Conservation (phyloP, 768 basidiomycete species). For the Cyclocybe cylindracea region DNA sequence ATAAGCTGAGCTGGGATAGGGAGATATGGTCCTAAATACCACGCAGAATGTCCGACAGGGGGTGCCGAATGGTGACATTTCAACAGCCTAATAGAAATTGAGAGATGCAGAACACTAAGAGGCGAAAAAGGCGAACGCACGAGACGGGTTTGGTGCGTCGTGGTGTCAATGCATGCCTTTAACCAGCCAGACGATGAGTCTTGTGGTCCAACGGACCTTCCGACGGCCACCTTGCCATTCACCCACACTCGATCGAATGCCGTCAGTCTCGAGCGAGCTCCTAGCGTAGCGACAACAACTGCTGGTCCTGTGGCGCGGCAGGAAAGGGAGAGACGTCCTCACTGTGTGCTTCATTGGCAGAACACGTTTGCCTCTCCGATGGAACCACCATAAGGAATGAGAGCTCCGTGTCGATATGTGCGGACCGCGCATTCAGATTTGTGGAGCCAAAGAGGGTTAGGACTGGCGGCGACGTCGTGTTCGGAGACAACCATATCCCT, state of each 20-base stretch:
- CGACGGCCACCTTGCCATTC: constrained; percentile 64
- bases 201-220: constrained; percentile 63
- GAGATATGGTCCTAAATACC: too few species aligned
- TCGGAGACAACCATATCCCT: constrained; percentile 87
- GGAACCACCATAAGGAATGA: constrained; percentile 83
- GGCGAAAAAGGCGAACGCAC: neutral
- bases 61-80: too few species aligned
- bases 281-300: constrained; percentile 37
- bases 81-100: too few species aligned
- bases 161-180: constrained; percentile 65
- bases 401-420: constrained; percentile 88
- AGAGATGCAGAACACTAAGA: too few species aligned
- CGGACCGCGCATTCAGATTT: constrained; percentile 90
- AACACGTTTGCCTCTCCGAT: constrained; percentile 31
- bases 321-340: constrained; percentile 6
- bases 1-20: too few species aligned
- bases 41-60: neutral
- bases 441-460: constrained; percentile 93
- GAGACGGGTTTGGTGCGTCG: neutral
- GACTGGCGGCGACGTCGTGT: constrained; percentile 48
- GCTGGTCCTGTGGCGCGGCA: constrained; percentile 7
- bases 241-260: constrained; percentile 47
- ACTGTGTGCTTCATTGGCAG: neutral
- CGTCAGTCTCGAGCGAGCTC: constrained; percentile 48
- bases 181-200: constrained; percentile 60